Evolutionary conservation across 2,329 filamentous ascomycete genomes (phyloP).

Genomic region (Xylaria sp.): DNA sequence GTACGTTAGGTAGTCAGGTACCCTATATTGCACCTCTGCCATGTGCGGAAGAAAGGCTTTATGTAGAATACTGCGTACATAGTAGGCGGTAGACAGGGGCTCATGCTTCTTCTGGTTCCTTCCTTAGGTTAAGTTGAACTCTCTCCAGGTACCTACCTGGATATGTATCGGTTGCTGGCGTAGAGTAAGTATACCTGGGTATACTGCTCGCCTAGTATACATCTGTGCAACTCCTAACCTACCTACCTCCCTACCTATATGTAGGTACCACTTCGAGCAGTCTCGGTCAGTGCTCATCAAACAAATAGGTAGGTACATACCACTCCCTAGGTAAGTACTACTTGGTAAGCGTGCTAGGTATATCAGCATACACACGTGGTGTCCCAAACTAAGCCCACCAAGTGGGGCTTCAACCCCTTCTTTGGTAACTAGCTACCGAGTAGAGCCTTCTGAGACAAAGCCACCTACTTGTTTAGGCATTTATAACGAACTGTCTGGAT

Average conservation of each 20-base stretch:
- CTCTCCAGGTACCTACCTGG: background rate
- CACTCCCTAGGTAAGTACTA: background rate
- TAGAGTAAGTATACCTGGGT: too few species aligned
- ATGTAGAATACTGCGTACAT: background rate
- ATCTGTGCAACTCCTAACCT: background rate
- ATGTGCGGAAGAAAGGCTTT: background rate
- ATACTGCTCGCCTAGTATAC: background rate
- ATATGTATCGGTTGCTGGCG: background rate
- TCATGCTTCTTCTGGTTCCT: background rate
- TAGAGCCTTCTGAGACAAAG: conserved; percentile 14
- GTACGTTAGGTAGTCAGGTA: background rate
- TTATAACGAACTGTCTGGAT: conserved; percentile 7
- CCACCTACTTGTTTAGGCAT: conserved; percentile 6
- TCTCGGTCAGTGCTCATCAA: conserved; percentile 18
- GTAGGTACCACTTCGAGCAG: background rate
- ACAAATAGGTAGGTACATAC: background rate
- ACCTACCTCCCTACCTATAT: too few species aligned
- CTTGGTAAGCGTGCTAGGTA: background rate
- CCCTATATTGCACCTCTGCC: too few species aligned
- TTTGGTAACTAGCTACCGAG: background rate
- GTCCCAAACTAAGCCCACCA: conserved; percentile 1
- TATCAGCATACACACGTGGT: conserved; percentile 12
- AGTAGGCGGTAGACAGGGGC: background rate
- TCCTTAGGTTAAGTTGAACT: background rate
- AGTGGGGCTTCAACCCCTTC: conserved; percentile 7